Conservation (phyloP, 208 protist species). For the Acanthamoeba triangularis region DNA sequence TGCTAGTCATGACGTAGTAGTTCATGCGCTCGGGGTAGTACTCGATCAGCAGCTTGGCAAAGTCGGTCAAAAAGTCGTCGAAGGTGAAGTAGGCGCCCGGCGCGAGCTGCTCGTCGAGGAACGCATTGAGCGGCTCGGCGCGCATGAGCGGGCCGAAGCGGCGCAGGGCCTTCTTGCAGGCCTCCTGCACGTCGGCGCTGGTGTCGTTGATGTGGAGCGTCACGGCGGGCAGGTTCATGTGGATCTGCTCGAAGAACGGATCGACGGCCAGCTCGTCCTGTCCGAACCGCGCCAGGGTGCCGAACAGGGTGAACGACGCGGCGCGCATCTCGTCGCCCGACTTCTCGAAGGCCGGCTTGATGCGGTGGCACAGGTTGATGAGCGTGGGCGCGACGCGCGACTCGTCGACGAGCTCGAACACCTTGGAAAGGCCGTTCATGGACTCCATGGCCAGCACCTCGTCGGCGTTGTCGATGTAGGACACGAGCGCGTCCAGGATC, state of each 20-base stretch:
- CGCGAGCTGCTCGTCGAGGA: conserved; percentile 71
- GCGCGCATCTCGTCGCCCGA: conserved; percentile 80
- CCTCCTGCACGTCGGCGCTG: conserved; percentile 34
- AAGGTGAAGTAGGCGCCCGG: conserved; percentile 58
- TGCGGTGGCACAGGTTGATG: conserved; percentile 85
- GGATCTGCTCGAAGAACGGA: conserved; percentile 86
- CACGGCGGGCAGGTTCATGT: conserved; percentile 80
- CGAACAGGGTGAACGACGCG: conserved; percentile 84
- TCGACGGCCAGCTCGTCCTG: conserved; percentile 64
- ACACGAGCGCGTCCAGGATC: conserved; percentile 83
- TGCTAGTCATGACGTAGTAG: conserved; percentile 83
- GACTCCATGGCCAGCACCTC: conserved; percentile 82
- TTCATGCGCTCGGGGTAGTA: conserved; percentile 83
- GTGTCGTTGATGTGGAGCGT: conserved; percentile 85
- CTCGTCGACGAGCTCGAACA: conserved; percentile 82
- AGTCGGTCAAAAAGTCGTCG: conserved; percentile 79
- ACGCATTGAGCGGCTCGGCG: conserved; percentile 9
- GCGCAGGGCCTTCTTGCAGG: conserved; percentile 73
- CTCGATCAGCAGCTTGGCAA: conserved; percentile 80
- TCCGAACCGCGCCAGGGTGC: conserved; percentile 81
- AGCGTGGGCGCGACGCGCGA: conserved; percentile 80
- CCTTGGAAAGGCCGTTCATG: conserved; percentile 82
- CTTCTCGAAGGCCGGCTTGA: conserved; percentile 84
- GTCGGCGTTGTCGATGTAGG: conserved; percentile 84
- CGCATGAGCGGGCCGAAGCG: conserved; percentile 74